Percentiles rank a stretch among this genome's conserved stretches.
phyloP scores from a whole-genome alignment of 768 basidiomycete species.

The Dictyophora rubrovolvata region DNA sequence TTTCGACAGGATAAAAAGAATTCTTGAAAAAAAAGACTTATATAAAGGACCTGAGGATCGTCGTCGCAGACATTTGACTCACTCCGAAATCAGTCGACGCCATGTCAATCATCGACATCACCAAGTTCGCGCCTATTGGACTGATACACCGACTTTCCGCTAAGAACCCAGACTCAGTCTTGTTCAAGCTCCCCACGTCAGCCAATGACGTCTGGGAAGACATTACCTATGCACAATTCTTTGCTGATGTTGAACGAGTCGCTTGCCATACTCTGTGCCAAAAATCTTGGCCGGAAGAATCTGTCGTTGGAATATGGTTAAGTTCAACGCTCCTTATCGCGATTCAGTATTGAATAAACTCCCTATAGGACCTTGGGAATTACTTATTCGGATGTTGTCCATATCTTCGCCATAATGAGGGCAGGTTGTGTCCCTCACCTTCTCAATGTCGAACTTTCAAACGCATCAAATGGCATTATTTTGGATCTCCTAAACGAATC shows the following conservation, averaged over 20 bases:
- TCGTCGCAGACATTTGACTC: neutral
- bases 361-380: slow-evolving; percentile 38
- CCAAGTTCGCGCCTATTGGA: neutral
- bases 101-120: neutral
- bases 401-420: slow-evolving; percentile 15
- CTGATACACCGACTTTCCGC: neutral
- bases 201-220: neutral
- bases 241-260: neutral
- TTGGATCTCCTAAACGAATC: neutral
- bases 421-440: neutral
- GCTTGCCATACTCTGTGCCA: neutral
- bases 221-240: neutral
- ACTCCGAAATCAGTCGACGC: neutral
- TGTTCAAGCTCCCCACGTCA: neutral
- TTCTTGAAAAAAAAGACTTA: neutral
- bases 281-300: neutral
- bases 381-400: slow-evolving; percentile 64
- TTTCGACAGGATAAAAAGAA: neutral
- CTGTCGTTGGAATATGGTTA: neutral
- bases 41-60: neutral
- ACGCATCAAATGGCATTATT: neutral
- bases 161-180: neutral
- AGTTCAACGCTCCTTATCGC: neutral
- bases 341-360: neutral
- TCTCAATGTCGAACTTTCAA: neutral